A percentile compares a stretch with the other conserved stretches of the same genome.
Evolutionary conservation across 2,329 filamentous ascomycete genomes (phyloP).

Genomic region (Cercospora zeae-maydis): DNA sequence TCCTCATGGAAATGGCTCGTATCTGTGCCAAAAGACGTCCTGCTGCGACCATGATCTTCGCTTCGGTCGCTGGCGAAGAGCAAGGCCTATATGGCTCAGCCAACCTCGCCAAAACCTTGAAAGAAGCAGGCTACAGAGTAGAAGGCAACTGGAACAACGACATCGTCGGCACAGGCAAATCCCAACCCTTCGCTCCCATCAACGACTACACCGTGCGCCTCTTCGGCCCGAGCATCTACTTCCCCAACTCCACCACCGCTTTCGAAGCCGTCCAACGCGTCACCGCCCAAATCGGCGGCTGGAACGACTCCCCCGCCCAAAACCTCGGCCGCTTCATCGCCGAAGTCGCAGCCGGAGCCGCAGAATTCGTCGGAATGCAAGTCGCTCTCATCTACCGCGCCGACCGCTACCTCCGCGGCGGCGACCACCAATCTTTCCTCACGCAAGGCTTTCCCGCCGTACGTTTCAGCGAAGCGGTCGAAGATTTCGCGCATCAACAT

Average conservation of each 20-base stretch:
- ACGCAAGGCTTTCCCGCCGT: constrained; percentile 53
- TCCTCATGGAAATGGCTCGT: constrained; percentile 55
- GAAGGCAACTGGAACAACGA: constrained; percentile 58
- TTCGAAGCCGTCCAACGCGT: constrained; percentile 34
- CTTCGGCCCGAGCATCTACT: constrained; percentile 48
- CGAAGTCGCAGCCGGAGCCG: constrained; percentile 53
- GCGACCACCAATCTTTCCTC: constrained; percentile 56
- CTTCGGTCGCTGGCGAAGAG: constrained; percentile 57
- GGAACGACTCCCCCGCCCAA: constrained; percentile 55
- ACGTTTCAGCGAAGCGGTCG: constrained; percentile 57
- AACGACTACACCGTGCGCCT: constrained; percentile 50
- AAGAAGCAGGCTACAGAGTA: constrained; percentile 52
- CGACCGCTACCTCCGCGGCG: constrained; percentile 55
- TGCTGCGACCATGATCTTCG: constrained; percentile 55
- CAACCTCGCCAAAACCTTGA: constrained; percentile 52
- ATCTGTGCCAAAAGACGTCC: constrained; percentile 48
- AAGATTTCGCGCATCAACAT: constrained; percentile 57
- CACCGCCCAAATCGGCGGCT: constrained; percentile 47
- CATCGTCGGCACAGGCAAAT: constrained; percentile 49
- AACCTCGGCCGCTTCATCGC: constrained; percentile 55
- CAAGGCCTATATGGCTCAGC: constrained; percentile 53
- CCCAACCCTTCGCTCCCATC: constrained; percentile 40
- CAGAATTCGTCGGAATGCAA: constrained; percentile 52
- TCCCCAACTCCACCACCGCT: constrained; percentile 45
- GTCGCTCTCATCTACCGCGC: constrained; percentile 55